These are phyloP conservation scores for Rhynchospora tenuis DNA, from an alignment of 176 grass and related monocot species.

Conservation along the genomic window DNA sequence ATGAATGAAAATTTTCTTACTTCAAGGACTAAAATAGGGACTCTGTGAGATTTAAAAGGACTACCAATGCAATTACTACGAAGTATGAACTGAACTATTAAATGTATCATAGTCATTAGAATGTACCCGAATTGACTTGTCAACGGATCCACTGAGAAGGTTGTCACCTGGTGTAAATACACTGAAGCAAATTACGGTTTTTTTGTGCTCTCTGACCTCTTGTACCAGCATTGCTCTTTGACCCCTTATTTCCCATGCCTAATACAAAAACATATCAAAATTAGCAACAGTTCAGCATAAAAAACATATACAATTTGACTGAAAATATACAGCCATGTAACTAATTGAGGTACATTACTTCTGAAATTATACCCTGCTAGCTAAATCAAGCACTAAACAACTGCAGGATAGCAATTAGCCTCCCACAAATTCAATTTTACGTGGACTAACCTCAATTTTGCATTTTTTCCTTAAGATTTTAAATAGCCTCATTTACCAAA, in stretches of 20 bases:
- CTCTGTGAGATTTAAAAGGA: background rate
- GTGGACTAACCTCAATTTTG: no score
- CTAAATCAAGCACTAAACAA: no score
- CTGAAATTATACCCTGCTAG: no score
- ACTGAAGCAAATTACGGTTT: slow-evolving; percentile 65
- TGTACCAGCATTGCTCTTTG: slow-evolving; percentile 67
- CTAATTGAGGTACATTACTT: no score
- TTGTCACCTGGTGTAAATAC: slow-evolving; percentile 70
- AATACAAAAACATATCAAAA: background rate
- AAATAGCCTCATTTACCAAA: no score
- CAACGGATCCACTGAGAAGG: slow-evolving; percentile 76
- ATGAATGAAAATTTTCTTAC: background rate
- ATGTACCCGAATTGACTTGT: slow-evolving; percentile 91
- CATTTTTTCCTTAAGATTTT: no score
- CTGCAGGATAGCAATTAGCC: no score
- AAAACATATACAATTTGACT: background rate
- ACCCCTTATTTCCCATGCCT: slow-evolving; percentile 96
- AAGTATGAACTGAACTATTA: background rate
- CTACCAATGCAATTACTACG: background rate
- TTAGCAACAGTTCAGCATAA: background rate
- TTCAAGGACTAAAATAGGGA: background rate
- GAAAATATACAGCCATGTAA: background rate
- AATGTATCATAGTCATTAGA: slow-evolving; percentile 4
- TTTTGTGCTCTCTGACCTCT: slow-evolving; percentile 86
- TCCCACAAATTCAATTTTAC: no score